Evolutionary conservation across 2,329 filamentous ascomycete species (phyloP), one percentile per base, ranked within the genome.

Genomic region (Monilinia fructigena): DNA sequence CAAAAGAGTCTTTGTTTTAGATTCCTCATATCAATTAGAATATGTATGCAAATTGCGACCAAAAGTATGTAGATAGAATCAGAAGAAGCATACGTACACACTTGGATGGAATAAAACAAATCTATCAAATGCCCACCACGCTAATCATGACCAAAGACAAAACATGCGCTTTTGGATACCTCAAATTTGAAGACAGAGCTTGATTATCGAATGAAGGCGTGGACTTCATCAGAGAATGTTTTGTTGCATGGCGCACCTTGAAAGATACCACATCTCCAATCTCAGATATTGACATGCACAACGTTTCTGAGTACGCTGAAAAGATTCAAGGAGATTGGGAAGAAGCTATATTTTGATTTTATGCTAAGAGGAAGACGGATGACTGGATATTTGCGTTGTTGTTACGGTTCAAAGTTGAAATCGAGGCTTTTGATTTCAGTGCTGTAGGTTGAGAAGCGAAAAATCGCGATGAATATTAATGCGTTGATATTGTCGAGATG

Each of bases 281-380:
- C 28, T 3, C 26, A 18, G 5, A 42, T 3, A 47, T 31, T 12
- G 45, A 11, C 11, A 14, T 45, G 4, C 18, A 10, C 11, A 31
- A 11, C 16, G 10, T 11, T 31, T 42, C 40, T 16, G 40, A 16
- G 2, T 12, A 16, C 16, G 11, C 1, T 16, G 3, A 42, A 42
- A 42, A 14, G 4, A 42, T 42, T 8, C 16, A 42, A 16, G 16
- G 40, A 42, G 40, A 42, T 16, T 42, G 10, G 20, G 38, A 26
- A 40, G 35, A 56, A 42, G 38, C 16, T 31, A 28, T 1, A 1
- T n/a, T 18, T 26, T 42, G 2, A 4, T 58, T n/a, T 1, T 12
- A 12, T 10, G 2, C 5, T 14, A 7, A 10, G 20, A 26, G 4
- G 2, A 28, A 14, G 16, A 0, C 1, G 28, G 0, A n/a, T 4